Conservation (phyloP, 2,329 filamentous ascomycete species). For the Grosmannia clavigera region DNA sequence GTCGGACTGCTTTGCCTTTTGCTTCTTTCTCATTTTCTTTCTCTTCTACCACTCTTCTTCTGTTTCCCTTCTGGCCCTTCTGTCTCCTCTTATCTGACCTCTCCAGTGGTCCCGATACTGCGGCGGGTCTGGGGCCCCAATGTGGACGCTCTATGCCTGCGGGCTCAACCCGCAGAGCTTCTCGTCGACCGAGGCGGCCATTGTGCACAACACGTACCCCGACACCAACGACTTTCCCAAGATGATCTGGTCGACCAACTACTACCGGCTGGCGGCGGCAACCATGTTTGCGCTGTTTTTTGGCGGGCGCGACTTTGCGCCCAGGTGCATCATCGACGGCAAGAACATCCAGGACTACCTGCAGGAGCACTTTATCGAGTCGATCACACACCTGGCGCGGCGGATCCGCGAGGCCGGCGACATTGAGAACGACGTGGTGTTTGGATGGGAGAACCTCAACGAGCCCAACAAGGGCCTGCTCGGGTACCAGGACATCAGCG, state of each 20-base stretch:
- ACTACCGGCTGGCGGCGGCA: slow-evolving; percentile 72
- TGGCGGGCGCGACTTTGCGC: slow-evolving; percentile 79
- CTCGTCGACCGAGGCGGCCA: slow-evolving; percentile 72
- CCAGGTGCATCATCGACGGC: slow-evolving; percentile 84
- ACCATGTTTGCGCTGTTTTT: slow-evolving; percentile 95
- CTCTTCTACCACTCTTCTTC: background rate
- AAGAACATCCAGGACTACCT: slow-evolving; percentile 95
- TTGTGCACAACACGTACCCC: slow-evolving; percentile 89
- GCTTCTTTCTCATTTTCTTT: background rate
- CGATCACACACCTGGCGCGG: slow-evolving; percentile 68
- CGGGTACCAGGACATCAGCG: slow-evolving; percentile 68
- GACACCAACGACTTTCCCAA: slow-evolving; percentile 81
- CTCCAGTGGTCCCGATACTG: slow-evolving; percentile 80
- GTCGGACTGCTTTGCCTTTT: slow-evolving; percentile 19
- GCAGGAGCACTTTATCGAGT: slow-evolving; percentile 71
- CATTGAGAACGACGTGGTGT: slow-evolving; percentile 72
- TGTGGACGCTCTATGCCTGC: slow-evolving; percentile 95
- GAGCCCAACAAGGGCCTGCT: slow-evolving; percentile 86
- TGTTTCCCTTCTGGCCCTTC: background rate
- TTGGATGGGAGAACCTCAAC: slow-evolving; percentile 95
- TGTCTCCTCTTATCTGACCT: background rate
- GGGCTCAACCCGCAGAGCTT: slow-evolving; percentile 82
- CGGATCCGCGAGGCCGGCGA: slow-evolving; percentile 84
- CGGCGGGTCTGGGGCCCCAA: slow-evolving; percentile 86
- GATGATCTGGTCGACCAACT: slow-evolving; percentile 99